Percentiles rank a stretch among this genome's conserved stretches.
These are phyloP conservation scores for Dipteronia sinensis DNA, from an alignment of 345 rosid genomes.

Conservation along the genomic window DNA sequence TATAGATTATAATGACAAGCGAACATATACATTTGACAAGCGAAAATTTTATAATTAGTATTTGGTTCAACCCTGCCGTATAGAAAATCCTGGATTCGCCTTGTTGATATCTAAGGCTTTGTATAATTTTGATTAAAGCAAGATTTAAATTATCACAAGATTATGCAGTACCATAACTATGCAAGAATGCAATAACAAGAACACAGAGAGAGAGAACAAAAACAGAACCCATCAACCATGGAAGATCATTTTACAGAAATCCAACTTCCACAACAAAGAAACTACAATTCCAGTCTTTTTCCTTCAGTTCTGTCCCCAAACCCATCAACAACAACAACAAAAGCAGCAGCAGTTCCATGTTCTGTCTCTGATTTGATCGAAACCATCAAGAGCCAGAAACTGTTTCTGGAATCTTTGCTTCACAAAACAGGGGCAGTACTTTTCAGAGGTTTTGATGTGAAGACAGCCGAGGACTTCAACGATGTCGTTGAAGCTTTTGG, in stretches of 20 bases:
- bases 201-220: no score
- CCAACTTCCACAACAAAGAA: conserved; percentile 54
- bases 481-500: conserved; percentile 54
- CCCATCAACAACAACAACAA: not conserved
- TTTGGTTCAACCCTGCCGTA: no score
- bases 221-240: no score
- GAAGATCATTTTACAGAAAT: conserved; percentile 34
- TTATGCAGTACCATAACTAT: no score
- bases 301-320: conserved; percentile 61
- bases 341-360: conserved; percentile 3
- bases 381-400: conserved; percentile 45
- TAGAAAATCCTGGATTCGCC: no score
- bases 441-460: conserved; percentile 49
- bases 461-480: conserved; percentile 74
- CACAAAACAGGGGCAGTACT: conserved; percentile 66
- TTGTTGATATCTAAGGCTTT: no score
- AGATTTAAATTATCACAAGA: no score
- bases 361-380: conserved; percentile 38
- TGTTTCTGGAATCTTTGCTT: conserved; percentile 57
- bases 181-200: no score
- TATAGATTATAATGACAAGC: no score
- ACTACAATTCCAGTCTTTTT: conserved; percentile 44
- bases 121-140: no score
- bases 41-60: no score
- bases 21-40: no score